Percentiles rank a stretch among this genome's conserved stretches.
These are phyloP conservation scores for Coemansia sp. DNA, from an alignment of 192 early-diverging fungal genomes.

Conservation along the genomic window DNA sequence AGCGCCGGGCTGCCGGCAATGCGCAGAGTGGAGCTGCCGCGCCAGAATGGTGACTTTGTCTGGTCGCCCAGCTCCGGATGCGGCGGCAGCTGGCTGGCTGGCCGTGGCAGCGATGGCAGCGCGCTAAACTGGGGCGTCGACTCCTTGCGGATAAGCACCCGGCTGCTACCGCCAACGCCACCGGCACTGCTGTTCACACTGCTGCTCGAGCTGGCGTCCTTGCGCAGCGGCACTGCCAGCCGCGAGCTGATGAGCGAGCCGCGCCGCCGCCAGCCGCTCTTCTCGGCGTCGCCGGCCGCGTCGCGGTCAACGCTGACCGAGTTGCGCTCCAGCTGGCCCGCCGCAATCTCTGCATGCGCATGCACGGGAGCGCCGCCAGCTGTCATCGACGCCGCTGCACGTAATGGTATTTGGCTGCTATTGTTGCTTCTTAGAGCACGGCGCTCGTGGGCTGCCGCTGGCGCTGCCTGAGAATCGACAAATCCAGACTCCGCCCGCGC, in stretches of 20 bases:
- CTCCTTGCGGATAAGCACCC: constrained; percentile 31
- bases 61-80: constrained; percentile 2
- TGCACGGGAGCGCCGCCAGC: constrained; percentile 11
- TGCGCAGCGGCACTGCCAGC: constrained; percentile 29
- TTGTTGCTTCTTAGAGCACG: not conserved
- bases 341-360: constrained; percentile 23
- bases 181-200: no score
- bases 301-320: constrained; percentile 20
- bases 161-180: not conserved
- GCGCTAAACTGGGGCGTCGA: constrained; percentile 30
- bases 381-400: not conserved
- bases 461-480: not conserved
- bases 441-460: not conserved
- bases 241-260: constrained; percentile 43
- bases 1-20: constrained; percentile 9
- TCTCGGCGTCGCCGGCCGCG: constrained; percentile 12
- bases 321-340: constrained; percentile 17
- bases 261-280: constrained; percentile 43
- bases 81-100: constrained; percentile 2
- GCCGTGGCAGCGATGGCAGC: not conserved
- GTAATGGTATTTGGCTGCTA: not conserved
- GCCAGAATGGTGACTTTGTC: constrained; percentile 32
- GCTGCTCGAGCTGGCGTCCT: constrained; percentile 7
- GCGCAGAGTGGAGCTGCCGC: constrained; percentile 17
- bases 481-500: constrained; percentile 12